Conservation (phyloP, 495 filamentous ascomycete species). For the Elasticomyces elasticus region DNA sequence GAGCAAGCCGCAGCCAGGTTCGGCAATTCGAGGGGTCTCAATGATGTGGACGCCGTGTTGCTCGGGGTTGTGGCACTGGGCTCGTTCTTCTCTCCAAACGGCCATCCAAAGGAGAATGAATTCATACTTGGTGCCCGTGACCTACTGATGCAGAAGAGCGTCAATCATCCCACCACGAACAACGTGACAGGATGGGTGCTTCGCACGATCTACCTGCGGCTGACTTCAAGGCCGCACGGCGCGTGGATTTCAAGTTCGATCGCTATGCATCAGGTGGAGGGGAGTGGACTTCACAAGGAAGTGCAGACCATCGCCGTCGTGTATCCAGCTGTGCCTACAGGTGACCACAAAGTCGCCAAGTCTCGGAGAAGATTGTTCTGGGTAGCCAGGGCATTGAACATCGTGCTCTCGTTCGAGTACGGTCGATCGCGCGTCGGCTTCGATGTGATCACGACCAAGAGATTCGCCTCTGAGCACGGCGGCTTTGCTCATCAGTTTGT, state of each 20-base stretch:
- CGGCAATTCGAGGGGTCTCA: neutral
- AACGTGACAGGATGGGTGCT: slow-evolving; percentile 45
- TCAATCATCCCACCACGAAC: slow-evolving; percentile 15
- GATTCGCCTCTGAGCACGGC: slow-evolving; percentile 9
- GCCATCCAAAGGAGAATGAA: slow-evolving; percentile 14
- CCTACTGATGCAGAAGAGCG: slow-evolving; percentile 5
- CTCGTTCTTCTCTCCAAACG: slow-evolving; percentile 20
- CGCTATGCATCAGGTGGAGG: slow-evolving; percentile 45
- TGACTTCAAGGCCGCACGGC: slow-evolving; percentile 42
- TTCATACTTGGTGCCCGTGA: slow-evolving; percentile 2
- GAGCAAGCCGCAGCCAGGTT: slow-evolving; percentile 12
- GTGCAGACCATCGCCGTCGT: slow-evolving; percentile 23
- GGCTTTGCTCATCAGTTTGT: slow-evolving; percentile 16
- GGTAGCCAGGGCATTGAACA: slow-evolving; percentile 38
- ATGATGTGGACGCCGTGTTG: slow-evolving; percentile 16
- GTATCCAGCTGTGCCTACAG: slow-evolving; percentile 14
- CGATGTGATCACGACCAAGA: slow-evolving; percentile 25
- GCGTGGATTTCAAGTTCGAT: slow-evolving; percentile 49
- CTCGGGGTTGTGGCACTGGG: slow-evolving; percentile 19
- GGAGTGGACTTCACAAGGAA: slow-evolving; percentile 40
- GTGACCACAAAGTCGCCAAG: slow-evolving; percentile 27
- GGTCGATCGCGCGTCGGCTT: slow-evolving; percentile 40
- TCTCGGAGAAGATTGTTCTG: slow-evolving; percentile 33
- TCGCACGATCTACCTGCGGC: slow-evolving; percentile 44
- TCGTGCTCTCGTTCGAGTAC: slow-evolving; percentile 42